Percentiles rank a stretch among this genome's conserved stretches.
phyloP scores from a whole-genome alignment of 495 filamentous ascomycete species.

The Amphirosellinia nigrospora region DNA sequence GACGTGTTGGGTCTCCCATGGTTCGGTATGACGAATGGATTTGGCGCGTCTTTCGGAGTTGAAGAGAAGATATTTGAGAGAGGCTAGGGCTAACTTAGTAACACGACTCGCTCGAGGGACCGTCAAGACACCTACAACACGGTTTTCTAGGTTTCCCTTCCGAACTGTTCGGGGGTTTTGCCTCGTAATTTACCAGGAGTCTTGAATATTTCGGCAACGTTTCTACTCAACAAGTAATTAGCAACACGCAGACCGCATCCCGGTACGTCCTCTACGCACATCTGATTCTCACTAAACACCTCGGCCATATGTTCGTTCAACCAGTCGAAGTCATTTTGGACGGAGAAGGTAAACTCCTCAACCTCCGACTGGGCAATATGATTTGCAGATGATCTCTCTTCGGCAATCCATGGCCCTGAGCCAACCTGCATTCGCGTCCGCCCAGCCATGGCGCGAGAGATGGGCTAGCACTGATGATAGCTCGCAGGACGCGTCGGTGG shows the following conservation, averaged over 20 bases:
- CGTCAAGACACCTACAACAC: constrained; percentile 63
- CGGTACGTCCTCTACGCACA: constrained; percentile 58
- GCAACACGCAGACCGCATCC: constrained; percentile 24
- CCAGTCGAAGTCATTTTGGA: constrained; percentile 92
- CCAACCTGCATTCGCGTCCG: constrained; percentile 61
- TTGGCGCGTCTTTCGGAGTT: constrained; percentile 51
- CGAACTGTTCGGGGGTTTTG: constrained; percentile 84
- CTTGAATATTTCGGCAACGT: constrained; percentile 92
- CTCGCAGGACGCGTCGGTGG: constrained; percentile 32
- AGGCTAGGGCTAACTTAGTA: constrained; percentile 63
- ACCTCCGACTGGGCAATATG: constrained; percentile 67
- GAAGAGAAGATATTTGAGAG: constrained; percentile 79
- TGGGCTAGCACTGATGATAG: constrained; percentile 22
- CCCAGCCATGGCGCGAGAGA: constrained; percentile 52
- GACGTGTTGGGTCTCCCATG: constrained; percentile 44
- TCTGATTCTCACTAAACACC: constrained; percentile 83
- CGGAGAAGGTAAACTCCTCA: constrained; percentile 88
- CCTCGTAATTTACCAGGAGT: constrained; percentile 93
- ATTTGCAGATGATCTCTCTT: constrained; percentile 56
- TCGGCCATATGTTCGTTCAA: constrained; percentile 96
- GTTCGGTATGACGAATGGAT: constrained; percentile 50
- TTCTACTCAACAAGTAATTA: constrained; percentile 59
- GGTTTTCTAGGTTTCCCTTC: constrained; percentile 67
- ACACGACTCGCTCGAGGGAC: constrained; percentile 21
- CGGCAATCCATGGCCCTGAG: constrained; percentile 60